Evolutionary conservation across 225 moss, liverwort and hornwort species (phyloP).

Genomic region (Antitrichia curtipendula): DNA sequence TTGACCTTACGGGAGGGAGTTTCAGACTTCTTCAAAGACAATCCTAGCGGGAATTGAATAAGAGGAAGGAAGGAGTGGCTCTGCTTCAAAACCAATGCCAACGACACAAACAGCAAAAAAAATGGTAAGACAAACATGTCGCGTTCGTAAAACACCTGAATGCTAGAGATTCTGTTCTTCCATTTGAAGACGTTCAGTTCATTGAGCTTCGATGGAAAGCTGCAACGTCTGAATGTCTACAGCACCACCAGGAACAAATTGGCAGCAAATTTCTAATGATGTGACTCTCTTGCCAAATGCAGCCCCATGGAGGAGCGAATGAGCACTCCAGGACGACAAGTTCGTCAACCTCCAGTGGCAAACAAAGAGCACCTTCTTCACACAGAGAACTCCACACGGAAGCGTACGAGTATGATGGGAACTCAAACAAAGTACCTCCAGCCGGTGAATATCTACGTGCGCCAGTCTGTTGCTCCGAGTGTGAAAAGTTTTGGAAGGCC

Average conservation of each 20-base stretch:
- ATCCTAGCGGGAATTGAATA: background rate
- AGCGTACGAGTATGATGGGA: background rate
- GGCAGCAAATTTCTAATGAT: background rate
- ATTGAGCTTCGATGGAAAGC: background rate
- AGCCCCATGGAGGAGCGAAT: background rate
- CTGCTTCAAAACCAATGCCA: background rate
- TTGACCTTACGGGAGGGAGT: background rate
- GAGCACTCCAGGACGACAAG: background rate
- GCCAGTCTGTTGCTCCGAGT: constrained; percentile 24
- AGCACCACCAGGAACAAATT: background rate
- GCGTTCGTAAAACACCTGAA: background rate
- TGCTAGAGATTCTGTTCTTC: background rate
- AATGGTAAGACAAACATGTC: background rate
- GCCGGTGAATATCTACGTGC: constrained; percentile 21
- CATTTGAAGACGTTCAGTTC: background rate
- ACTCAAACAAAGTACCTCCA: background rate
- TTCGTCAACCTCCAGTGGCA: background rate
- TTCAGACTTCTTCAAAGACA: background rate
- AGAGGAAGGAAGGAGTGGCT: background rate
- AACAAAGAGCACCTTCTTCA: background rate
- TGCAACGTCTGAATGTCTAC: background rate
- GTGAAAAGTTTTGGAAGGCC: constrained; percentile 28
- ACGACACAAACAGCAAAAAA: background rate
- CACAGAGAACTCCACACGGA: background rate
- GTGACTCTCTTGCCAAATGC: background rate